A percentile compares a stretch with the other conserved stretches of the same genome.
phyloP scores from a whole-genome alignment of 1,284 basidiomycete species.

The Ceratobasidium sp. region DNA sequence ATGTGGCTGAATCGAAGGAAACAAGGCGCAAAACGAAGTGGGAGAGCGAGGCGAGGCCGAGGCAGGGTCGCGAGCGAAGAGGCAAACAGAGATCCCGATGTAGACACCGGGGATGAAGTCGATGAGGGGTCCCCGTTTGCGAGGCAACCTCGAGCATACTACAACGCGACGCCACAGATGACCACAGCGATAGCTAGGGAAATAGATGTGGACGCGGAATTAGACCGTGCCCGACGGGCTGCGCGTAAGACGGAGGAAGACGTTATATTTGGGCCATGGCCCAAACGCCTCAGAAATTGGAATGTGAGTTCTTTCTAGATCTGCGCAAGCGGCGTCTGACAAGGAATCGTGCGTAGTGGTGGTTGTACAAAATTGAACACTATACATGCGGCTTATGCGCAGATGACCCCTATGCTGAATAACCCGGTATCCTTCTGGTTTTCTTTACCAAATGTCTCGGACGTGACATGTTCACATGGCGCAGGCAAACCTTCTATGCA shows the following conservation, averaged over 20 bases:
- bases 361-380: constrained; percentile 41
- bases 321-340: neutral
- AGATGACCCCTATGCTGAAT: constrained; percentile 38
- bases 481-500: constrained; percentile 4
- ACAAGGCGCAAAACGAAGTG: neutral
- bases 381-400: constrained; percentile 38
- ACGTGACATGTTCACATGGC: neutral
- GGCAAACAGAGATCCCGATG: constrained; percentile 27
- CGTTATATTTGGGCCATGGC: constrained; percentile 72
- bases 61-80: constrained; percentile 33
- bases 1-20: constrained; percentile 43
- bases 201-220: constrained; percentile 54
- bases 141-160: constrained; percentile 9
- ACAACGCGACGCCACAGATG: constrained; percentile 36
- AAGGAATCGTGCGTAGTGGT: constrained; percentile 6
- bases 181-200: constrained; percentile 47
- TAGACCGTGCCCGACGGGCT: constrained; percentile 56
- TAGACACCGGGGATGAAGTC: constrained; percentile 15
- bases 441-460: constrained; percentile 9
- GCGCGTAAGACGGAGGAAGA: constrained; percentile 58
- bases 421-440: neutral
- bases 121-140: constrained; percentile 39
- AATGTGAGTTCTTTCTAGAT: constrained; percentile 63
- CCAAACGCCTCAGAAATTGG: constrained; percentile 69
- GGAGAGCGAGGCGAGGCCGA: constrained; percentile 21